These are phyloP conservation scores for Ramaria sp. DNA, from an alignment of 768 basidiomycete species.

Conservation along the genomic window DNA sequence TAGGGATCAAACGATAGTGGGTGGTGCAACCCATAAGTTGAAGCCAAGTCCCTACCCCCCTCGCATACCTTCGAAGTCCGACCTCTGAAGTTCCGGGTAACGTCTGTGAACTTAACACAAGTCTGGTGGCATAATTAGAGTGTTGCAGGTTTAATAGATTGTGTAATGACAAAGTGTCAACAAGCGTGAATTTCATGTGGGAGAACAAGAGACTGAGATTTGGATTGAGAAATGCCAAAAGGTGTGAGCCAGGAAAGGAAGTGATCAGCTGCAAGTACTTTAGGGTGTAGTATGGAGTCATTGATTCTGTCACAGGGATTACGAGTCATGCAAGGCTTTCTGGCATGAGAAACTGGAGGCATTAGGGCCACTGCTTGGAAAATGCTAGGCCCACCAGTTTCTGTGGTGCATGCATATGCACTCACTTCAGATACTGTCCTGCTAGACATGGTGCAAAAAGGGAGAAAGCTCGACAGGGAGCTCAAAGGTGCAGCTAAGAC, in stretches of 20 bases:
- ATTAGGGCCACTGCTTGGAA: background rate
- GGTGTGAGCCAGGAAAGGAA: background rate
- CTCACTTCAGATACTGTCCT: too few species aligned
- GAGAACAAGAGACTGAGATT: background rate
- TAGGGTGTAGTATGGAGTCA: background rate
- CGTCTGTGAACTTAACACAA: too few species aligned
- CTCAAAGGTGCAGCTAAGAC: too few species aligned
- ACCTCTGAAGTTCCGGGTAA: too few species aligned
- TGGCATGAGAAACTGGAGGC: background rate
- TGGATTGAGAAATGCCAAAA: background rate
- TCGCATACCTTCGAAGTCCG: too few species aligned
- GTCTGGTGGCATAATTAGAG: conserved; percentile 21
- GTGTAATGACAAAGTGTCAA: background rate
- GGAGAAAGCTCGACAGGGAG: too few species aligned
- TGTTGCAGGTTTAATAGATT: background rate
- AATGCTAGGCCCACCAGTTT: background rate
- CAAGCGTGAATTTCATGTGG: background rate
- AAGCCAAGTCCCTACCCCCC: too few species aligned
- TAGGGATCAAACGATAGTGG: too few species aligned
- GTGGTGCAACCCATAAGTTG: too few species aligned
- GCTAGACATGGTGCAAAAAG: too few species aligned
- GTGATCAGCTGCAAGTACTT: background rate
- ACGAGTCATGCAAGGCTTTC: background rate
- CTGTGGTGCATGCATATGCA: too few species aligned
- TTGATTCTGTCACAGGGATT: background rate